phyloP scores from a whole-genome alignment of 768 basidiomycete species.

The Pleurotus salmoneostramineus region DNA sequence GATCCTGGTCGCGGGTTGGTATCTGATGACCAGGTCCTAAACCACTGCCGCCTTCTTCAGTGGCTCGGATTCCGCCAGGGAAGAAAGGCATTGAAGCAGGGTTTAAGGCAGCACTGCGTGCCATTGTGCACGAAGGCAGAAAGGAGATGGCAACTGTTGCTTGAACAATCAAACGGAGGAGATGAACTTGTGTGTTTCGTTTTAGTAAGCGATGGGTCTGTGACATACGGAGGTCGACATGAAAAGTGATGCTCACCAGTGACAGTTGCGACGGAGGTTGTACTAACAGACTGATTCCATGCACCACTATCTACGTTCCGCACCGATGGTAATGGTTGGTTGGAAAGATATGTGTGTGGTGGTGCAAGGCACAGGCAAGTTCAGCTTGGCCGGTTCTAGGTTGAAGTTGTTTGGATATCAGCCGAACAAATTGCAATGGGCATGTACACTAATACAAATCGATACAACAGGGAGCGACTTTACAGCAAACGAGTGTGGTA shows the following conservation, averaged over 20 bases:
- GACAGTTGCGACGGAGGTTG: constrained; percentile 17
- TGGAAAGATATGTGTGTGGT: constrained; percentile 12
- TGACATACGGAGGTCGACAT: constrained; percentile 12
- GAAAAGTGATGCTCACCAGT: constrained; percentile 22
- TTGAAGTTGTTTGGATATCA: background rate
- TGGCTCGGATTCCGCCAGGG: constrained; percentile 59
- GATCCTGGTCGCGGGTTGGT: constrained; percentile 42
- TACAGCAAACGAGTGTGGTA: background rate
- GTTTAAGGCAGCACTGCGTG: constrained; percentile 74
- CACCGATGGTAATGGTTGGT: constrained; percentile 13
- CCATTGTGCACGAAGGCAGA: constrained; percentile 44
- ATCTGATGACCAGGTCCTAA: constrained; percentile 43
- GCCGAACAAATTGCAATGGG: background rate
- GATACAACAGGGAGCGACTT: background rate
- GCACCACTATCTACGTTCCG: constrained; percentile 21
- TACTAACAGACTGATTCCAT: constrained; percentile 41
- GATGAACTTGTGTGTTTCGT: constrained; percentile 22
- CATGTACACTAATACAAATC: constrained; percentile 4
- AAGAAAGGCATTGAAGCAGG: constrained; percentile 85
- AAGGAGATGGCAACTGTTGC: constrained; percentile 27
- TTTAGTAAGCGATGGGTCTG: constrained; percentile 11
- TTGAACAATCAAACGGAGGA: constrained; percentile 30
- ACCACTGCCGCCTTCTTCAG: constrained; percentile 44
- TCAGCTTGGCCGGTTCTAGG: background rate
- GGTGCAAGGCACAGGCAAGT: background rate